These are phyloP conservation scores for Salvia miltiorrhiza DNA, from an alignment of 257 asterid genomes.

Conservation along the genomic window DNA sequence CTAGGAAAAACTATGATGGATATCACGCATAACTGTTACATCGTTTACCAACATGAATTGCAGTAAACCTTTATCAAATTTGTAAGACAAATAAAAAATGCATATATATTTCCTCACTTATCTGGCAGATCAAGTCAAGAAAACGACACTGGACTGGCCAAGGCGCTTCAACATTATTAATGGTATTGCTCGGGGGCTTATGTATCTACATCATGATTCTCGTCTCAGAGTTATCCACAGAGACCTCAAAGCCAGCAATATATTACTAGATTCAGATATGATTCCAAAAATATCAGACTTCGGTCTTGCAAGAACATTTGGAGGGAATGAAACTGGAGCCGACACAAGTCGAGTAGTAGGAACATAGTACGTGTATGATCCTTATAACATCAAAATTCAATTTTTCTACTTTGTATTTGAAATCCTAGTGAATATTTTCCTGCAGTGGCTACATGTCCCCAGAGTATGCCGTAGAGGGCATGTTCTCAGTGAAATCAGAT, in stretches of 20 bases:
- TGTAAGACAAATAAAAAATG: too few species aligned
- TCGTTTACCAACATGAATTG: too few species aligned
- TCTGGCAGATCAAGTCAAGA: conserved; percentile 21
- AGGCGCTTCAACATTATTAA: conserved; percentile 36
- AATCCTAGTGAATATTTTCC: neutral
- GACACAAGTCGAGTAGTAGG: conserved; percentile 47
- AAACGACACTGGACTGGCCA: conserved; percentile 36
- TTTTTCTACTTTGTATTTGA: neutral
- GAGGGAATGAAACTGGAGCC: conserved; percentile 44
- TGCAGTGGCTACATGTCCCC: conserved; percentile 38
- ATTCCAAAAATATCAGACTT: conserved; percentile 59
- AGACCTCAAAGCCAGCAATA: conserved; percentile 56
- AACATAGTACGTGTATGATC: conserved; percentile 35
- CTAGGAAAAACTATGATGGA: too few species aligned
- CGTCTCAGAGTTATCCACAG: conserved; percentile 40
- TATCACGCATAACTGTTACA: too few species aligned
- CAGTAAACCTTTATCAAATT: too few species aligned
- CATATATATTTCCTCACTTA: neutral
- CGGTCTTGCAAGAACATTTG: conserved; percentile 41
- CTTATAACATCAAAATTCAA: neutral
- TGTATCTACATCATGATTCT: conserved; percentile 60
- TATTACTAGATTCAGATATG: conserved; percentile 40
- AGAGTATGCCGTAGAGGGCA: conserved; percentile 19
- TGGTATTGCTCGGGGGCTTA: conserved; percentile 47
- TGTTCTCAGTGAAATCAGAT: conserved; percentile 30